Evolutionary conservation across 345 rosid genomes (phyloP), one percentile per base, ranked within the genome.

Genomic region (Rubroshorea leprosula): DNA sequence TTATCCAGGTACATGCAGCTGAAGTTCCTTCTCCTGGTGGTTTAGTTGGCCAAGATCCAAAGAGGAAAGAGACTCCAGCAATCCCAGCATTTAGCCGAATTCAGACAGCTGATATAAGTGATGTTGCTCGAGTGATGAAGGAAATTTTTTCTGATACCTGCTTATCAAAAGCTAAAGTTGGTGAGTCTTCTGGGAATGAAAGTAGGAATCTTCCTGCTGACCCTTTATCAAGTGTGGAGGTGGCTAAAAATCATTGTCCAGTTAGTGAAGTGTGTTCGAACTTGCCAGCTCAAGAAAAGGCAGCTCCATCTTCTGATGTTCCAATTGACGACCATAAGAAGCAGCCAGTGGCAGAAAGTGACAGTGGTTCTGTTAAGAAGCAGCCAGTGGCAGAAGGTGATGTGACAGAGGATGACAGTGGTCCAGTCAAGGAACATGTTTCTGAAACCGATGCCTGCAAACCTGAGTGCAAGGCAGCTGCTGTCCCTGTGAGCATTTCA

Each of bases 101-200:
- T 68, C 81, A 79, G 61, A 71, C 80, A 25, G 75, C 86, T 72
- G 85, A 77, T 62, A 72, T 82, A 48, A 79, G 62, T 62, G 85
- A 76, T 68, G 88, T 85, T 74, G 88, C 92, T 44, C 77, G 86
- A 70, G 84, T 80, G 68, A 78, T 83, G 86, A 83, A 85, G 78
- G 81, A 83, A 66, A 75, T 85, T n/a, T 80, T 80, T 58, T 85
- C 92, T 3, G 86, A 76, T 66, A 72, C 75, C 70, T 70, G 80
- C 67, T 72, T 78, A 24, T 62, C 81, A 41, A 85, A 80, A 66
- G 53, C 59, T 64, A 82, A 67, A 73, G 60, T 57, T 50, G 71
- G 72, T 23, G 86, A 80, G 26, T 27, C 60, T 45, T 62, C 63
- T 44, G 62, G 57, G 60, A 70, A 22, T 57, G 85, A 79, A 47